Base-by-base conservation (phyloP, 441 rosid species). In the Pelargonium fulgidum region DNA sequence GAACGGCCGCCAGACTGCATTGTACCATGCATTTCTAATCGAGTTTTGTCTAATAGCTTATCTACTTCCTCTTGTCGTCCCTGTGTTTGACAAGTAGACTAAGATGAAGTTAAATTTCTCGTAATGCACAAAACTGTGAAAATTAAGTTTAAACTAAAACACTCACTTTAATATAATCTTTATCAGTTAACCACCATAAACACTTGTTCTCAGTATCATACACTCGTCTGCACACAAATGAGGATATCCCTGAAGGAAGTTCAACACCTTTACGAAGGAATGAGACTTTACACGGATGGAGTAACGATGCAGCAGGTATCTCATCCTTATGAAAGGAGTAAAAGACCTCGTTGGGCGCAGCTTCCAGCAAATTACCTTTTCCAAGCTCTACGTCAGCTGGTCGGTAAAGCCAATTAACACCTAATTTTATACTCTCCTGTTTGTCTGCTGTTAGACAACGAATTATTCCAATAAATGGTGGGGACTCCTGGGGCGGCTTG, bases 161-260 rank as follows among this genome's bases (percentile, higher is more conserved):
- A 83, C 91, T 83, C 86, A 88, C 92, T 86, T 86, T 81, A 73
- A 85, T 86, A 77, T 87, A 89, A 73, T 89, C 87, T 84, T 86
- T 86, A 83, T 94, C 97, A 68, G 92, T 91, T 78, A 90, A 81
- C 99, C 99, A 94, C 96, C 96, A 87, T 80, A 91, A 78, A 78
- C 90, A 75, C 81, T 80, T 77, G 81, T 82, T 86, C 24, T 69
- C 76, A 81, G 88, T 85, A 79, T 90, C 99, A 68, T 94, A 94
- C 75, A 89, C 93, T 73, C 88, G 81, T 65, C 96, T 76, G 73
- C 99, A 94, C 62, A 91, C 93, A 79, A 90, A 91, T 1, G 94
- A 94, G 77, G 80, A 81, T 74, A 89, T 71, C 45, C 93, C 93
- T 76, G 96, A 72, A 2, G 92, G 90, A 81, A 93, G 89, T 77